phyloP scores from a whole-genome alignment of 805 yeast species.

The Ogataea kodamae region DNA sequence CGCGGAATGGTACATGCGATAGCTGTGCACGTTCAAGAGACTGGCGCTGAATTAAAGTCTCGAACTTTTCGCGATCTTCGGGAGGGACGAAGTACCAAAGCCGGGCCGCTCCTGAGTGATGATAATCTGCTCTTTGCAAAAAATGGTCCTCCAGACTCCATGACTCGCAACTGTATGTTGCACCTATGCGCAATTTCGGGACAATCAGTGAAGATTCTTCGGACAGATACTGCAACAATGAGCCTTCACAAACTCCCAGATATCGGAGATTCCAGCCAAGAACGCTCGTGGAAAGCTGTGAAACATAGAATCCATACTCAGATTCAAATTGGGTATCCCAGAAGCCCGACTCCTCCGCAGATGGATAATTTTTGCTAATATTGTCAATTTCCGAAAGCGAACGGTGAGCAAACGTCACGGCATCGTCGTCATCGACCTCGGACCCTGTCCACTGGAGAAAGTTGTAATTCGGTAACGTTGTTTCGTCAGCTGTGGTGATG shows the following conservation, averaged over 20 bases:
- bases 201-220: slow-evolving; percentile 39
- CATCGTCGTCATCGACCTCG: slow-evolving; percentile 36
- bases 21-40: slow-evolving; percentile 19
- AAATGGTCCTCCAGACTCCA: slow-evolving; percentile 65
- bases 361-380: slow-evolving; percentile 38
- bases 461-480: slow-evolving; percentile 40
- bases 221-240: slow-evolving; percentile 45
- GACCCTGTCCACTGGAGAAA: slow-evolving; percentile 43
- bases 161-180: slow-evolving; percentile 50
- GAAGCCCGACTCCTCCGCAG: slow-evolving; percentile 41
- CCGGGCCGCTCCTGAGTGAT: slow-evolving; percentile 52
- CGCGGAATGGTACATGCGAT: slow-evolving; percentile 28
- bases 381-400: slow-evolving; percentile 57
- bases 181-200: slow-evolving; percentile 48
- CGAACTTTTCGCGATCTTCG: slow-evolving; percentile 49
- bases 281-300: slow-evolving; percentile 7
- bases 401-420: slow-evolving; percentile 30
- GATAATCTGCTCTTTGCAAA: slow-evolving; percentile 49
- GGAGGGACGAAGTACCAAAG: slow-evolving; percentile 66
- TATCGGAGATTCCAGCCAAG: slow-evolving; percentile 60
- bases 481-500: slow-evolving; percentile 32
- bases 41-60: slow-evolving; percentile 33
- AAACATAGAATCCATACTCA: slow-evolving; percentile 30
- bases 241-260: slow-evolving; percentile 46
- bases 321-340: slow-evolving; percentile 38